Conservation (phyloP, 192 early-diverging fungal species). For the Coemansia sp. region DNA sequence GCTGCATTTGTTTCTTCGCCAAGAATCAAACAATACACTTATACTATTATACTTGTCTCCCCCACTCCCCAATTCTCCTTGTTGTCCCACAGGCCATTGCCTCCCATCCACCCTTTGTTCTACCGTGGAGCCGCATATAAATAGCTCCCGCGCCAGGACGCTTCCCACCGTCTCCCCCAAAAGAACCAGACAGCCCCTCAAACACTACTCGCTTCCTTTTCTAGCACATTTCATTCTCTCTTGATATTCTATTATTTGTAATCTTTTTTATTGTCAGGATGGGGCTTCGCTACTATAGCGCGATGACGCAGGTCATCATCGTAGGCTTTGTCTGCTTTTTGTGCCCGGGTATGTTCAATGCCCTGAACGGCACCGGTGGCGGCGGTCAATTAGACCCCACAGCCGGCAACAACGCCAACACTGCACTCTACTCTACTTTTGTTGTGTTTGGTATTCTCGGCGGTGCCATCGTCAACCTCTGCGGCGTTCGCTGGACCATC, state of each 20-base stretch:
- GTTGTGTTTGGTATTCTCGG: constrained; percentile 74
- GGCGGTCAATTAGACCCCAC: constrained; percentile 62
- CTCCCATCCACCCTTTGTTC: background rate
- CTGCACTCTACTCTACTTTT: constrained; percentile 76
- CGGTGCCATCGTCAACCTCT: constrained; percentile 75
- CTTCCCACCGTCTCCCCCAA: background rate
- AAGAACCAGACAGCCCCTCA: background rate
- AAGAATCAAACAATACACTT: background rate
- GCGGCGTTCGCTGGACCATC: constrained; percentile 70
- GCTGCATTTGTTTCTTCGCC: background rate
- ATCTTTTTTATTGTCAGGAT: background rate
- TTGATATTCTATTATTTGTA: background rate
- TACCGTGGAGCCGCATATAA: background rate
- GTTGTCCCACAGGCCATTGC: background rate
- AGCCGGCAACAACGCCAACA: constrained; percentile 70
- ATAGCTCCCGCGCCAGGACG: background rate
- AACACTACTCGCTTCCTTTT: background rate
- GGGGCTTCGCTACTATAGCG: constrained; percentile 53
- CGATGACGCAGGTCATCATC: constrained; percentile 67
- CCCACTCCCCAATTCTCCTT: background rate
- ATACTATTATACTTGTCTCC: background rate
- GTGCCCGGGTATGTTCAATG: constrained; percentile 80
- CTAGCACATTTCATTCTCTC: background rate
- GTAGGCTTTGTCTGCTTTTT: constrained; percentile 73
- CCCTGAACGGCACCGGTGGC: constrained; percentile 64